These are phyloP conservation scores for Sphaceloma murrayae DNA, from an alignment of 2,329 filamentous ascomycete genomes.

Conservation along the genomic window DNA sequence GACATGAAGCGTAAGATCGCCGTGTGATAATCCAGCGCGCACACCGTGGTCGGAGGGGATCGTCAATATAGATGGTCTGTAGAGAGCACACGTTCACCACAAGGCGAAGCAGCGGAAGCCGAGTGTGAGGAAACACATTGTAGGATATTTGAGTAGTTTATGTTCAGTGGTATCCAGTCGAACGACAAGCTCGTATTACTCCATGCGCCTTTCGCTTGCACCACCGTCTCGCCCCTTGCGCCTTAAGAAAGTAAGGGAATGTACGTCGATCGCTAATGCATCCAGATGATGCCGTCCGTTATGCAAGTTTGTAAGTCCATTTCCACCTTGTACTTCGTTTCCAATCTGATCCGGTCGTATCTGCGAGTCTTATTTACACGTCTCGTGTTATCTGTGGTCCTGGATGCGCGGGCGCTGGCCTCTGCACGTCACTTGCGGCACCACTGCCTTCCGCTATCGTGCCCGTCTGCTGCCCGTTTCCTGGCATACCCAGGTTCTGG, in stretches of 20 bases:
- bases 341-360: neutral
- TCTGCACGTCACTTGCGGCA: slow-evolving; percentile 5
- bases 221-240: slow-evolving; percentile 5
- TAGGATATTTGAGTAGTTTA: too few relatives aligned
- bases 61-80: too few relatives aligned
- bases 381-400: slow-evolving; percentile 6
- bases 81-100: too few relatives aligned
- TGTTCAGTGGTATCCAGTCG: slow-evolving; percentile 10
- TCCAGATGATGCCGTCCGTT: neutral
- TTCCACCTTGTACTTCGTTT: neutral
- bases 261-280: slow-evolving; percentile 6
- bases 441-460: neutral
- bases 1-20: too few relatives aligned
- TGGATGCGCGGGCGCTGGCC: slow-evolving; percentile 6
- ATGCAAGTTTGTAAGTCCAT: slow-evolving; percentile 1
- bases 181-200: slow-evolving; percentile 8
- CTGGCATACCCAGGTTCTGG: slow-evolving; percentile 24
- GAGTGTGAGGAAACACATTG: too few relatives aligned
- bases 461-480: neutral
- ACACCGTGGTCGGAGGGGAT: too few relatives aligned
- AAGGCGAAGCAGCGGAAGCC: too few relatives aligned
- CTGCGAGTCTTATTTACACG: neutral
- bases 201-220: slow-evolving; percentile 2
- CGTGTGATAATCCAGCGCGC: too few relatives aligned
- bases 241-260: neutral